These are phyloP conservation scores for Wickerhamiella occidentalis DNA, from an alignment of 805 yeast genomes.

Conservation along the genomic window DNA sequence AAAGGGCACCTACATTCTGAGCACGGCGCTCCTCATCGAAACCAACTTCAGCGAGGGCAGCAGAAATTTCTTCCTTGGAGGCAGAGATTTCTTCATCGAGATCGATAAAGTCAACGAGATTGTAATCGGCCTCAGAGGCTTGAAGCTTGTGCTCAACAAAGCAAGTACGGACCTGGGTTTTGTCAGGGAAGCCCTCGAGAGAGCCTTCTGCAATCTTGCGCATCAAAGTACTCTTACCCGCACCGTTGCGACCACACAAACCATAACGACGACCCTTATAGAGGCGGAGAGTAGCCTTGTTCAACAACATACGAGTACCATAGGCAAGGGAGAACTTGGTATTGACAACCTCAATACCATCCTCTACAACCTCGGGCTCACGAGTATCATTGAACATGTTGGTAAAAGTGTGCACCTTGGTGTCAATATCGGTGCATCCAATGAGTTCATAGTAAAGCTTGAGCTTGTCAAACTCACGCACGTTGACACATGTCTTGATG, in stretches of 20 bases:
- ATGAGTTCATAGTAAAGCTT: conserved; percentile 15
- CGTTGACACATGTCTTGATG: conserved; percentile 28
- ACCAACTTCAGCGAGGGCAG: conserved; percentile 74
- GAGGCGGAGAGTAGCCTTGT: conserved; percentile 79
- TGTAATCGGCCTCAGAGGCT: conserved; percentile 87
- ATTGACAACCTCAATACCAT: conserved; percentile 84
- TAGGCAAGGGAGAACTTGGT: conserved; percentile 93
- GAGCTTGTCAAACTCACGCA: conserved; percentile 29
- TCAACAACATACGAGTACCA: conserved; percentile 92
- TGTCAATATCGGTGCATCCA: conserved; percentile 9
- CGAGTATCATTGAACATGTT: conserved; percentile 32
- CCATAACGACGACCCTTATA: conserved; percentile 95
- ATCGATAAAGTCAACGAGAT: conserved; percentile 76
- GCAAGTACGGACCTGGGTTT: conserved; percentile 76
- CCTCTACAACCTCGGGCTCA: conserved; percentile 50
- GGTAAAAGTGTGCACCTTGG: conserved; percentile 25
- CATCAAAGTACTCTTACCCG: conserved; percentile 96
- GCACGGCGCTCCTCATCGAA: conserved; percentile 81
- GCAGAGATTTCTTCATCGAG: conserved; percentile 72
- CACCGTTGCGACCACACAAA: conserved; percentile 96
- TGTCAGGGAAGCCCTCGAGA: conserved; percentile 92
- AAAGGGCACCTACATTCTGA: conserved; percentile 84
- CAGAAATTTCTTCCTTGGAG: conserved; percentile 56
- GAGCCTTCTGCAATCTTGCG: conserved; percentile 94
- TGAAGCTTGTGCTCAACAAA: conserved; percentile 95